Base-by-base conservation (phyloP, 2,329 filamentous ascomycete genomes). In the Cladophialophora carrionii region DNA sequence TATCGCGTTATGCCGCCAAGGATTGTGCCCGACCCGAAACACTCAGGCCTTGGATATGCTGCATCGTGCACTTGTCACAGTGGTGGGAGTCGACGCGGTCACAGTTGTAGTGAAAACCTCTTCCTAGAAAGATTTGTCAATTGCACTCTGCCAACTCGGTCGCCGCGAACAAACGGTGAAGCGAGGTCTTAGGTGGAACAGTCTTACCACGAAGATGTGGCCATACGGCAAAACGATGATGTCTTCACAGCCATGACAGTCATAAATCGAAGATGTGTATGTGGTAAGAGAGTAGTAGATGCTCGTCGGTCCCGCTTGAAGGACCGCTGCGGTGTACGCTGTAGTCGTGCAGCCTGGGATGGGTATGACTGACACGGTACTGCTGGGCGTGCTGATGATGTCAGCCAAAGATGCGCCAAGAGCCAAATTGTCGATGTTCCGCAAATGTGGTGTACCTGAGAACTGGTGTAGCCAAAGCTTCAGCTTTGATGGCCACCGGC, bases 241-340 rank as follows among this genome's bases (percentile, higher is more conserved):
- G 81, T 82, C 72, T 7, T 20, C 24, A 57, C 67, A 69, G 20
- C 67, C 67, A 41, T 62, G 55, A 34, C 67, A 69, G 29, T 69
- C 65, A 49, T 65, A 67, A 26, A 63, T 20, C 2, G 24, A n/a
- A 5, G 65, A 67, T 80, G 83, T 17, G 80, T 66, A 68, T 37
- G 65, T 64, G 51, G 66, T 68, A 14, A 62, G 26, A 9, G 64
- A 54, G 59, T 72, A 71, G 65, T 59, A 62, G 41, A 61, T 69
- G 61, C 46, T 64, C 43, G 63, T 68, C 43, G 66, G 63, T 17
- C 62, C 65, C 20, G 46, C 63, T 29, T 49, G 22, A 32, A 63
- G 53, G 66, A 65, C 64, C 55, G 68, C 68, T 61, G 64, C 62
- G 41, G 61, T 65, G 59, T 62, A 69, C 2, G 55, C 58, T 20